Conservation (phyloP, 768 basidiomycete species). For the Rhodosporidiobolus sp. region DNA sequence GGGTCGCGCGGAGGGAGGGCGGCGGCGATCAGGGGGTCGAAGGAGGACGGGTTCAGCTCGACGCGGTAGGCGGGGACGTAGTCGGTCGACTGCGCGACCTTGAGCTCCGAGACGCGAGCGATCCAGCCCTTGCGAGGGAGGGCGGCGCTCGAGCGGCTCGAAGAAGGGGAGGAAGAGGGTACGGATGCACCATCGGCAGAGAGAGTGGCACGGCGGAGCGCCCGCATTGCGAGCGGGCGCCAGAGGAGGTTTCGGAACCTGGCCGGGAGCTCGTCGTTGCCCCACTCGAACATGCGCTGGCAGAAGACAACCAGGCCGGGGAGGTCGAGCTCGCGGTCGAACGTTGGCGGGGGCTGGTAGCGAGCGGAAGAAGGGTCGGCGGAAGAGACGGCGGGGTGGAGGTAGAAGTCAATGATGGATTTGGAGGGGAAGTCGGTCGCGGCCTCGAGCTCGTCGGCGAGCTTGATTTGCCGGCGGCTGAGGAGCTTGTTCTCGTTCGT, state of each 20-base stretch:
- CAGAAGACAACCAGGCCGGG: conserved; percentile 5
- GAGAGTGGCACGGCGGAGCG: conserved; percentile 6
- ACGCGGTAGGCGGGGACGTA: conserved; percentile 21
- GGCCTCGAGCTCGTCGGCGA: conserved; percentile 18
- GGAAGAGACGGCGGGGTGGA: conserved; percentile 9
- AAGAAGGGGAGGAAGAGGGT: not conserved
- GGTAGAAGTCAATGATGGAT: conserved; percentile 17
- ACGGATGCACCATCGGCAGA: not conserved
- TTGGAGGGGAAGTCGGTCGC: conserved; percentile 11
- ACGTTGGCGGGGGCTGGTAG: not conserved
- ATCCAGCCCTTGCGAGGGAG: not conserved
- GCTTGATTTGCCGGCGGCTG: not conserved
- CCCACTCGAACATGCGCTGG: conserved; percentile 25
- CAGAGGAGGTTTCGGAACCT: conserved; percentile 12
- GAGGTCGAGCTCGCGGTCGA: not conserved
- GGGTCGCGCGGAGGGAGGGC: conserved; percentile 21
- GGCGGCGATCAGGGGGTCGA: not conserved
- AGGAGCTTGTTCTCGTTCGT: conserved; percentile 16
- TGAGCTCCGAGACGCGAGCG: conserved; percentile 1
- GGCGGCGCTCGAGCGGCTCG: not conserved
- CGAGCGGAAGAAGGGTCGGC: too few species aligned
- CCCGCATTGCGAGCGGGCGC: conserved; percentile 9
- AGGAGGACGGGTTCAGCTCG: conserved; percentile 15
- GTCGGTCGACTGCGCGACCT: conserved; percentile 7
- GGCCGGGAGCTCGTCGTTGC: conserved; percentile 5